phyloP scores from a whole-genome alignment of 73 alveolate genomes.

The Paramecium caudatum region DNA sequence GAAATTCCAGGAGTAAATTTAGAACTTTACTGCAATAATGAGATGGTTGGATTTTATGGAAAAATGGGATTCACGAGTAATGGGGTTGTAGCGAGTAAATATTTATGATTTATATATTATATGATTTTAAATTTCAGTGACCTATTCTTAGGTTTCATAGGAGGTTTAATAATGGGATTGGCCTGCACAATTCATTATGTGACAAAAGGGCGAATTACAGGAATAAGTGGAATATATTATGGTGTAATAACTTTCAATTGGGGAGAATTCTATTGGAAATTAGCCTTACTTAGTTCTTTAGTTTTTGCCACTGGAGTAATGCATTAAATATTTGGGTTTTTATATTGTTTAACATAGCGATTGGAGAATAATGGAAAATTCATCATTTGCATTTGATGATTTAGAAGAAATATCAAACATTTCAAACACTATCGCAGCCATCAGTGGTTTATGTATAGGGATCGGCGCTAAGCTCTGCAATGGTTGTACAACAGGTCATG shows the following conservation, averaged over 20 bases:
- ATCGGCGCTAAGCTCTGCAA: slow-evolving; percentile 95
- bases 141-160: background rate
- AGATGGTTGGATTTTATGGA: background rate
- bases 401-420: slow-evolving; percentile 71
- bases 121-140: slow-evolving; percentile 34
- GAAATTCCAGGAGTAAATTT: background rate
- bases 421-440: slow-evolving; percentile 23
- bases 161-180: slow-evolving; percentile 31
- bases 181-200: slow-evolving; percentile 18
- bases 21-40: slow-evolving; percentile 27
- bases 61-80: slow-evolving; percentile 16
- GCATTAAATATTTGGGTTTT: slow-evolving; percentile 43
- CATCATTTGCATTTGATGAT: slow-evolving; percentile 74
- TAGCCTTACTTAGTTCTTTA: slow-evolving; percentile 6
- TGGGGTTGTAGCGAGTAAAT: slow-evolving; percentile 1
- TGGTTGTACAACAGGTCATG: slow-evolving; percentile 99
- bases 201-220: slow-evolving; percentile 49
- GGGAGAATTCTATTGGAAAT: slow-evolving; percentile 42
- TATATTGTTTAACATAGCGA: background rate
- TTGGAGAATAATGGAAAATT: slow-evolving; percentile 55
- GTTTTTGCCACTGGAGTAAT: slow-evolving; percentile 34
- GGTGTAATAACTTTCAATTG: slow-evolving; percentile 53
- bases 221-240: slow-evolving; percentile 52
- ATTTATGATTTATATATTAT: background rate
- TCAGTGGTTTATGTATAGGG: slow-evolving; percentile 94